Evolutionary conservation across 78 protist genomes (phyloP).

Genomic region (Capsaspora owczarzaki): DNA sequence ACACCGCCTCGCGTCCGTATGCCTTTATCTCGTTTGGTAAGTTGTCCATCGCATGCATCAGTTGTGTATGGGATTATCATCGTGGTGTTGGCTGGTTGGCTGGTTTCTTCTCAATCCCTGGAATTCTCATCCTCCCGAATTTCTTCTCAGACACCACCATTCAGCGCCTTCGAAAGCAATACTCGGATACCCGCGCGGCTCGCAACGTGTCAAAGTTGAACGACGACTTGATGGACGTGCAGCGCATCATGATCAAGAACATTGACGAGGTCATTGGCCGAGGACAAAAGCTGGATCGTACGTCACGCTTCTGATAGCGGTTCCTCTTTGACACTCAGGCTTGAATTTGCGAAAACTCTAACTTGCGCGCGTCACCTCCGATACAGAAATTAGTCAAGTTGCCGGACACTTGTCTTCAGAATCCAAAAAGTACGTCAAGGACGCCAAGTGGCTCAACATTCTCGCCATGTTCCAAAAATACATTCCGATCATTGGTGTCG

Average conservation of each 20-base stretch:
- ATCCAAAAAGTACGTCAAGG: conserved; percentile 2
- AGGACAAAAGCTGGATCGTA: conserved; percentile 67
- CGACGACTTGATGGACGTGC: conserved; percentile 53
- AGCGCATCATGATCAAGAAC: conserved; percentile 65
- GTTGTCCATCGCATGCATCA: neutral
- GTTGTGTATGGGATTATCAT: neutral
- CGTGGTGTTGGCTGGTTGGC: neutral
- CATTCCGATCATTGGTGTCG: neutral
- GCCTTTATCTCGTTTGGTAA: conserved; percentile 65
- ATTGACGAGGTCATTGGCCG: conserved; percentile 69
- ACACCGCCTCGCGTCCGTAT: conserved; percentile 68
- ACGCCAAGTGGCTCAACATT: conserved; percentile 20
- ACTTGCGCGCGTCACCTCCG: too few species aligned
- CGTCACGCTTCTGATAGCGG: neutral
- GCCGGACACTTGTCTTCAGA: neutral
- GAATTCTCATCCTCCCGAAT: neutral
- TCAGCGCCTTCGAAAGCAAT: conserved; percentile 44
- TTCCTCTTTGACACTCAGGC: neutral
- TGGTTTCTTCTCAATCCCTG: neutral
- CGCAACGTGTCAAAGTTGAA: conserved; percentile 49
- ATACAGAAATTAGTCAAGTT: neutral
- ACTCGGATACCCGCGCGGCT: conserved; percentile 58
- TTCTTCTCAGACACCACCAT: conserved; percentile 51
- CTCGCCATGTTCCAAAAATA: neutral
- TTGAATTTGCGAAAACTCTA: too few species aligned